Evolutionary conservation across 768 basidiomycete species (phyloP).

Genomic region (Mycena metata): DNA sequence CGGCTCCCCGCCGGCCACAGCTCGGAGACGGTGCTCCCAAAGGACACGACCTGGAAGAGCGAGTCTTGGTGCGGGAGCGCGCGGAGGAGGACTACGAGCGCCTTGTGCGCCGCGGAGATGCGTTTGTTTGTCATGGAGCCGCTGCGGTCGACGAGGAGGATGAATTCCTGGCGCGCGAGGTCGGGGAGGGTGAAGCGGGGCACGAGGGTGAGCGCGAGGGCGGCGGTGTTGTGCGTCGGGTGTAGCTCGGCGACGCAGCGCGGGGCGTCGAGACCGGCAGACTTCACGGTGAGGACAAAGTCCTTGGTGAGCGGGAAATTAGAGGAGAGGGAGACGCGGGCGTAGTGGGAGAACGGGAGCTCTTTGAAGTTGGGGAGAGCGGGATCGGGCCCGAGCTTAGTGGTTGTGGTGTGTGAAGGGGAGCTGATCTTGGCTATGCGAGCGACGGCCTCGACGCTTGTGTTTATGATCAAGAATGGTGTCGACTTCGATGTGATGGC

Average conservation of each 20-base stretch:
- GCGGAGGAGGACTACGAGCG: slow-evolving; percentile 56
- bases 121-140: slow-evolving; percentile 52
- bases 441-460: slow-evolving; percentile 30
- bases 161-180: slow-evolving; percentile 21
- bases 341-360: slow-evolving; percentile 25
- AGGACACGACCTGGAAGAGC: slow-evolving; percentile 45
- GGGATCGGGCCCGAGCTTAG: slow-evolving; percentile 37
- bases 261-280: slow-evolving; percentile 25
- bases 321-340: slow-evolving; percentile 31
- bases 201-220: slow-evolving; percentile 57
- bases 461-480: slow-evolving; percentile 23
- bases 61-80: slow-evolving; percentile 48
- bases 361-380: slow-evolving; percentile 27
- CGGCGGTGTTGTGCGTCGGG: slow-evolving; percentile 41
- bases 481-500: neutral
- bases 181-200: slow-evolving; percentile 55
- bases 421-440: slow-evolving; percentile 28
- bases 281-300: slow-evolving; percentile 59
- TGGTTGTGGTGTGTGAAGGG: slow-evolving; percentile 31
- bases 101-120: slow-evolving; percentile 53
- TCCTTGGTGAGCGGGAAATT: slow-evolving; percentile 52
- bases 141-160: slow-evolving; percentile 27
- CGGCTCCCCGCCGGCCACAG: slow-evolving; percentile 50
- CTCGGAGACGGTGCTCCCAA: slow-evolving; percentile 54
- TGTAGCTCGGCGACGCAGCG: slow-evolving; percentile 27